Evolutionary conservation across 1,139 yeast genomes (phyloP).

Genomic region (Geotrichum bryndzae): DNA sequence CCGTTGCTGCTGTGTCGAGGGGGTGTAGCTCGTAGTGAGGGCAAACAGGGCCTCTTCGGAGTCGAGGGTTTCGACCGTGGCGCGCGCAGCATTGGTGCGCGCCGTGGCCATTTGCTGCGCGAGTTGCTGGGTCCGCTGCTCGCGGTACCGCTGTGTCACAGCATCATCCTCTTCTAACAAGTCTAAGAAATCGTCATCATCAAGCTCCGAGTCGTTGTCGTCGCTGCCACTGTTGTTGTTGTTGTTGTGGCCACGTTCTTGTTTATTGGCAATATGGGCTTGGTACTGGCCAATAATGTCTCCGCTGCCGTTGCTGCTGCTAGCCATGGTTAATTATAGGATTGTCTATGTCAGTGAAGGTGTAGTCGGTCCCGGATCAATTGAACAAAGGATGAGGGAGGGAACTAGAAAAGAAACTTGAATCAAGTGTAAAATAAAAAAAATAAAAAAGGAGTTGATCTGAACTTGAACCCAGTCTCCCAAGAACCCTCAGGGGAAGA

Average conservation of each 20-base stretch:
- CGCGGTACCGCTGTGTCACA: slow-evolving; percentile 52
- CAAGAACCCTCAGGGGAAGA: too few species aligned
- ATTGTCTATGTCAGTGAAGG: not conserved
- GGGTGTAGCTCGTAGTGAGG: slow-evolving; percentile 7
- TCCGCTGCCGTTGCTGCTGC: not conserved
- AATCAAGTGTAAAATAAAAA: not conserved
- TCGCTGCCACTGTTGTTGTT: too few species aligned
- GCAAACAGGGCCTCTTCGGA: slow-evolving; percentile 15
- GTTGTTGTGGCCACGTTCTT: not conserved
- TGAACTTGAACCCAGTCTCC: too few species aligned
- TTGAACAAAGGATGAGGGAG: not conserved
- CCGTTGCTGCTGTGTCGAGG: not conserved
- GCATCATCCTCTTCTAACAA: slow-evolving; percentile 66
- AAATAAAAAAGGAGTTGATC: not conserved
- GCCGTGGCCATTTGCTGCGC: slow-evolving; percentile 1
- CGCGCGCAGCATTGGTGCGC: not conserved
- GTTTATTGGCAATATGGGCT: not conserved
- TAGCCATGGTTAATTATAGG: not conserved
- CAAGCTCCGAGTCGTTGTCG: slow-evolving; percentile 21
- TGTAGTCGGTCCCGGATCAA: too few species aligned
- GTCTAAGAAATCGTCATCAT: slow-evolving; percentile 32
- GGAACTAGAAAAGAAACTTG: not conserved
- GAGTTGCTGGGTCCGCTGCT: slow-evolving; percentile 47
- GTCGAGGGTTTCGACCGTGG: slow-evolving; percentile 11
- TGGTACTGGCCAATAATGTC: not conserved